Percentiles rank a stretch among this genome's conserved stretches.
Evolutionary conservation across 2,329 filamentous ascomycete genomes (phyloP).

Genomic region (Colletotrichum melonis): DNA sequence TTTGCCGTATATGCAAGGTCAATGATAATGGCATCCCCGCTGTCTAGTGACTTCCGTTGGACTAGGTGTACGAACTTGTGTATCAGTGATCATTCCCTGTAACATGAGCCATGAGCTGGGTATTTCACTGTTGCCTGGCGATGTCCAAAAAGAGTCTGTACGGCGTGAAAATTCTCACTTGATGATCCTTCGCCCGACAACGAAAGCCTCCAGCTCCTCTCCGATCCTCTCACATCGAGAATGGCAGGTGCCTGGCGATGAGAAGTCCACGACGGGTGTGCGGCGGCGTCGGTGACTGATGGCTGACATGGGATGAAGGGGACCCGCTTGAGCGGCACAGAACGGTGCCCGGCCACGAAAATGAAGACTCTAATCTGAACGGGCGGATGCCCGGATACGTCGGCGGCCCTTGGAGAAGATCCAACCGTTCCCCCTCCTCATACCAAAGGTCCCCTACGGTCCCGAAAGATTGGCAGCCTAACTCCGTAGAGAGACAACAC

Average conservation of each 20-base stretch:
- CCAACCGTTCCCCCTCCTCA: not conserved
- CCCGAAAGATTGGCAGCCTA: slow-evolving; percentile 12
- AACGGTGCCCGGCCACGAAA: not conserved
- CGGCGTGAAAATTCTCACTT: not conserved
- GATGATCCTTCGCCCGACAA: too few species aligned
- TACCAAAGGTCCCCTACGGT: not conserved
- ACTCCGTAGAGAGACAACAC: not conserved
- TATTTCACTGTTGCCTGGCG: not conserved
- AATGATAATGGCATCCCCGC: not conserved
- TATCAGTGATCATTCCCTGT: not conserved
- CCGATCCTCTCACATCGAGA: not conserved
- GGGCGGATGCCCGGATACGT: not conserved
- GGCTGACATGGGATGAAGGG: not conserved
- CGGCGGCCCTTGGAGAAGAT: not conserved
- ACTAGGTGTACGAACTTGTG: not conserved
- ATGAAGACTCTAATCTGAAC: not conserved
- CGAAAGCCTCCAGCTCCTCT: not conserved
- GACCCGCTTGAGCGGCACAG: not conserved
- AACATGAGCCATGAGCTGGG: not conserved
- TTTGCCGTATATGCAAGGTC: not conserved
- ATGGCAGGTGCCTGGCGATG: not conserved
- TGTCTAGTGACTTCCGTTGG: not conserved
- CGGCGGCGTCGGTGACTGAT: not conserved
- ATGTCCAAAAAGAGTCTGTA: not conserved
- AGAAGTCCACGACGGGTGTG: not conserved